Conservation (phyloP, 164 flowering plant species). For the Tetracentron sinense region DNA sequence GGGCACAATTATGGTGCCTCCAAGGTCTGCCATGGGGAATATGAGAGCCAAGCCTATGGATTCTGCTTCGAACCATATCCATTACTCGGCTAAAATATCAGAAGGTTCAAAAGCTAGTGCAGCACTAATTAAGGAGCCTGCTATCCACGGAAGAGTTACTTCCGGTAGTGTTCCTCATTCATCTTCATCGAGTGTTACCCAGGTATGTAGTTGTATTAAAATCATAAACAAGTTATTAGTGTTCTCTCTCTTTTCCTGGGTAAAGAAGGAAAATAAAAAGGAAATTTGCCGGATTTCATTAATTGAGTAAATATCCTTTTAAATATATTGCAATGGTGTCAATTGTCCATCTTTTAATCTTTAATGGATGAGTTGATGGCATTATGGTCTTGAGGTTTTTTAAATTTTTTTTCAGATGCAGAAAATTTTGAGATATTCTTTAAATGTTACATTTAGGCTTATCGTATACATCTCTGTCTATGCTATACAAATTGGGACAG, state of each 20-base stretch:
- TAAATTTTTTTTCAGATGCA: too few species aligned
- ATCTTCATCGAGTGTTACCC: slow-evolving; percentile 33
- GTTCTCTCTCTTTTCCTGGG: background rate
- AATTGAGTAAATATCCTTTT: background rate
- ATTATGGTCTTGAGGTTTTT: background rate
- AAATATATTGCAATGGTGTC: background rate
- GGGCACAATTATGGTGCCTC: slow-evolving; percentile 19
- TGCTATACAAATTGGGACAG: too few species aligned
- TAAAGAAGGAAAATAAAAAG: too few species aligned
- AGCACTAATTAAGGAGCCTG: slow-evolving; percentile 35
- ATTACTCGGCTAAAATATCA: slow-evolving; percentile 28
- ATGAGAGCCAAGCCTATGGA: slow-evolving; percentile 11
- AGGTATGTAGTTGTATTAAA: slow-evolving; percentile 28
- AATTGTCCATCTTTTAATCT: background rate
- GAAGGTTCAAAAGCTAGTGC: slow-evolving; percentile 35
- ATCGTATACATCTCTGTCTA: too few species aligned
- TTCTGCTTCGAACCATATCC: slow-evolving; percentile 25
- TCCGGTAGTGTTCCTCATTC: slow-evolving; percentile 25
- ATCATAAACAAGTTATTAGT: background rate
- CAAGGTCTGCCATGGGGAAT: slow-evolving; percentile 21
- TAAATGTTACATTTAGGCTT: background rate
- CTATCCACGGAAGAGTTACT: slow-evolving; percentile 24
- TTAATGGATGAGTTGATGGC: background rate
- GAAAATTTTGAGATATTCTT: too few species aligned
- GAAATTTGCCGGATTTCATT: too few species aligned